Conservation (phyloP, 225 moss, liverwort and hornwort genomes). For the Pseudisothecium myosuroides region DNA sequence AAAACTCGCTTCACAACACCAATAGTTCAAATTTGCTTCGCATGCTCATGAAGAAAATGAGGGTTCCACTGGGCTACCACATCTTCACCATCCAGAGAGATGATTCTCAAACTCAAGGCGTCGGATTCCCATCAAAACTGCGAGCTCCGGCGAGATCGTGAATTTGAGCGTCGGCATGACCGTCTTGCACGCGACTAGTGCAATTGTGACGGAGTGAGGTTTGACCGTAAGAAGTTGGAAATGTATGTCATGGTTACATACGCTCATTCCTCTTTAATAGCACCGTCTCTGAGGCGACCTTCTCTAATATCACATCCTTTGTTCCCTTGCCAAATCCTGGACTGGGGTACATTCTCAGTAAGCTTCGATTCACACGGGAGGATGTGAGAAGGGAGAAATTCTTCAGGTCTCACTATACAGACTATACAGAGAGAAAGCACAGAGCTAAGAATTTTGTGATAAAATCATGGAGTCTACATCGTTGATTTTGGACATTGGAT, state of each 20-base stretch:
- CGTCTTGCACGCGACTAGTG: neutral
- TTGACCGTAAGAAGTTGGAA: neutral
- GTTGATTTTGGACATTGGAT: neutral
- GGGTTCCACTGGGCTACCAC: neutral
- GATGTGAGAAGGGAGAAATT: neutral
- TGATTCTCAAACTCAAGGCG: neutral
- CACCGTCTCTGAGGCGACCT: neutral
- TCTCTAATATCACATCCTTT: neutral
- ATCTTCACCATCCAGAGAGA: neutral
- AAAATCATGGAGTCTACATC: fast-evolving
- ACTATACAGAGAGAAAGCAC: no score
- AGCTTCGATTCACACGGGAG: neutral
- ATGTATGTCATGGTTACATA: neutral
- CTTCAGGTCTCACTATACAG: no score
- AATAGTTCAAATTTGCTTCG: neutral
- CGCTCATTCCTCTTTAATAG: neutral
- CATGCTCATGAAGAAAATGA: neutral
- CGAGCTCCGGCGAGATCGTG: neutral
- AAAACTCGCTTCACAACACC: neutral
- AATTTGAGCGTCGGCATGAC: neutral
- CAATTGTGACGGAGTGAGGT: neutral
- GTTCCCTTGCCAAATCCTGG: neutral
- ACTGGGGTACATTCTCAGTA: neutral
- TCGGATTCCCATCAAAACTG: neutral
- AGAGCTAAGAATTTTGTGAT: neutral